These are phyloP conservation scores for Aegilops umbellulata DNA, from an alignment of 176 grass and related monocot species.

Conservation along the genomic window DNA sequence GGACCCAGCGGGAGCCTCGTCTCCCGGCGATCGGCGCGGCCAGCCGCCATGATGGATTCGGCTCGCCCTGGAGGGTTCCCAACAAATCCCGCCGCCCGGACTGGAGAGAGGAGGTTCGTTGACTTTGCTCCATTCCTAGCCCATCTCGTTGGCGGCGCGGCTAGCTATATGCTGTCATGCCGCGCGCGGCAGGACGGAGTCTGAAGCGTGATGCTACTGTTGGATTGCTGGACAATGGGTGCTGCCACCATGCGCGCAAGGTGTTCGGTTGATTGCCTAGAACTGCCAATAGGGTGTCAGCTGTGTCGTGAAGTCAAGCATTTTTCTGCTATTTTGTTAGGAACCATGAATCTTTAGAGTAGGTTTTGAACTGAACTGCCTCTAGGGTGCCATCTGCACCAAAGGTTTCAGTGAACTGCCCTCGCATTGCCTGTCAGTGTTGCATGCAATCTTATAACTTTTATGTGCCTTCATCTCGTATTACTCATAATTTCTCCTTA, in stretches of 20 bases:
- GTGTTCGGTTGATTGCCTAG: conserved; percentile 25
- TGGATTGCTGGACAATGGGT: neutral
- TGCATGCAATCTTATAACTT: neutral
- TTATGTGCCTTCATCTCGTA: neutral
- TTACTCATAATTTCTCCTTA: neutral
- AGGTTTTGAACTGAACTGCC: neutral
- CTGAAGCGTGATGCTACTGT: neutral
- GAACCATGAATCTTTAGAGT: neutral
- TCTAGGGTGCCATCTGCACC: neutral
- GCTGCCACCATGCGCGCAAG: neutral
- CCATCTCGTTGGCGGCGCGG: neutral
- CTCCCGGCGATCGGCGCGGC: neutral
- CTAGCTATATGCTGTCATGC: neutral
- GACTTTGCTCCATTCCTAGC: neutral
- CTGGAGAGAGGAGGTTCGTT: conserved; percentile 75
- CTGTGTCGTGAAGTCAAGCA: neutral
- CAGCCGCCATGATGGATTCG: conserved; percentile 46
- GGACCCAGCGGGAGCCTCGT: neutral
- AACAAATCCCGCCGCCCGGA: conserved; percentile 59
- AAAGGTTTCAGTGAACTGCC: neutral
- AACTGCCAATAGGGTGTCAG: neutral
- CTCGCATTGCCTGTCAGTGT: neutral
- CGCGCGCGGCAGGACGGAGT: neutral
- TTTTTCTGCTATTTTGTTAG: neutral
- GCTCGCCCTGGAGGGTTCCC: conserved; percentile 38